Evolutionary conservation across 768 basidiomycete genomes (phyloP).

Genomic region (Leccinum sublutescens): DNA sequence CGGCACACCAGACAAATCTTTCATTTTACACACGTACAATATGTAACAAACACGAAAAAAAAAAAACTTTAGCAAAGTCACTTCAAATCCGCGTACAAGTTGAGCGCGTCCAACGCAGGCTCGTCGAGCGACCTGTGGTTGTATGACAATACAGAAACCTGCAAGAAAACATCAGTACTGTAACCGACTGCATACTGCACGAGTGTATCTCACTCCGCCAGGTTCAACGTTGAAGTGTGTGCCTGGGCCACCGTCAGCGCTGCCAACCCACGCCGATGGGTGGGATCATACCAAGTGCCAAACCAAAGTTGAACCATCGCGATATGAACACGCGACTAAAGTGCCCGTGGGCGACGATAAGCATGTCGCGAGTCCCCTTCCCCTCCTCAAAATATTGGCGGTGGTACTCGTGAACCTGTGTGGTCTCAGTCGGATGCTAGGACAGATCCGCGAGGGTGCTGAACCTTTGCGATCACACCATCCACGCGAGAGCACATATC

Average conservation of each 20-base stretch:
- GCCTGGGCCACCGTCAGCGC: constrained; percentile 38
- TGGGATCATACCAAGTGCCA: constrained; percentile 47
- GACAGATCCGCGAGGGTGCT: constrained; percentile 14
- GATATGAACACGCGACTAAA: constrained; percentile 73
- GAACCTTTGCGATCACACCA: constrained; percentile 64
- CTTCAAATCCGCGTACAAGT: constrained; percentile 52
- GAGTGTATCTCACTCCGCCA: constrained; percentile 56
- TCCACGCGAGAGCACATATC: constrained; percentile 84
- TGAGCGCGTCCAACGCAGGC: constrained; percentile 73
- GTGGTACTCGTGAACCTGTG: constrained; percentile 71
- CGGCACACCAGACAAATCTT: constrained; percentile 7
- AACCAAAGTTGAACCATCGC: constrained; percentile 75
- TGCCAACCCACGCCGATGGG: neutral
- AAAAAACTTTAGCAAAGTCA: constrained; percentile 15
- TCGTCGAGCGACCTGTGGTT: constrained; percentile 79
- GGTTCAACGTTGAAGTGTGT: constrained; percentile 85
- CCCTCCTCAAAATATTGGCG: constrained; percentile 66
- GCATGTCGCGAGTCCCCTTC: constrained; percentile 67
- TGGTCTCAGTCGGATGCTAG: constrained; percentile 7
- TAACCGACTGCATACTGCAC: neutral
- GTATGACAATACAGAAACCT: constrained; percentile 82
- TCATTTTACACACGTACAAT: constrained; percentile 22
- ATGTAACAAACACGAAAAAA: neutral
- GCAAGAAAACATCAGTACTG: constrained; percentile 8
- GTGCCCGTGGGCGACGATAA: constrained; percentile 90